These are phyloP conservation scores for Ampelocalamus luodianensis DNA, from an alignment of 176 grass and related monocot species.

Conservation along the genomic window DNA sequence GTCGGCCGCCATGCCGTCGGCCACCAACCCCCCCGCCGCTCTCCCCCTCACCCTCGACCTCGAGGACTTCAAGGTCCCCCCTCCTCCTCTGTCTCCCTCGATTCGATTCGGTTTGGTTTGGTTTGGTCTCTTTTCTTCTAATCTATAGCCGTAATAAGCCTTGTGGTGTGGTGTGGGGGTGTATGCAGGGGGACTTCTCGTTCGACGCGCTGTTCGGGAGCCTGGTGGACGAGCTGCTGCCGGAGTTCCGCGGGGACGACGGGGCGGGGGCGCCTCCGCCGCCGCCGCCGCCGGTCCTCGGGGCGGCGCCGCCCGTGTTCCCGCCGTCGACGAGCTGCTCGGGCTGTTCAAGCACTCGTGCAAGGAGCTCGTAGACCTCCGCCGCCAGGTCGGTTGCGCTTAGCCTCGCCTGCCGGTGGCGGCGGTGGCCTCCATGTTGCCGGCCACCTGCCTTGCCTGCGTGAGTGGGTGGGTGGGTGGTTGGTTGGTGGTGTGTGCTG, in stretches of 20 bases:
- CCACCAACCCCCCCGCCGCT: constrained; percentile 49
- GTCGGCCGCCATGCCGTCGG: constrained; percentile 51
- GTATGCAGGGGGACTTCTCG: constrained; percentile 84
- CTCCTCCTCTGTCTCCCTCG: background rate
- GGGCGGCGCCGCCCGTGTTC: constrained; percentile 64
- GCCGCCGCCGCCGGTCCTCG: constrained; percentile 50
- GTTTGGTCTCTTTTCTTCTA: background rate
- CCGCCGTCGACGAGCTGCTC: constrained; percentile 87
- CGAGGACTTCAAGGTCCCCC: constrained; percentile 91
- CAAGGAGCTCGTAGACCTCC: constrained; percentile 97
- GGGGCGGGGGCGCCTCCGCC: constrained; percentile 43
- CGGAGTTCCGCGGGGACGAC: constrained; percentile 70
- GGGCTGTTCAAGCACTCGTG: constrained; percentile 95
- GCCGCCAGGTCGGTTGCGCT: constrained; percentile 60
- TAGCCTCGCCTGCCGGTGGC: background rate
- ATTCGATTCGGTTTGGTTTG: background rate
- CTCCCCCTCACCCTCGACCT: constrained; percentile 90
- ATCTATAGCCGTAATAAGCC: background rate
- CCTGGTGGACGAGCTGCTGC: constrained; percentile 89
- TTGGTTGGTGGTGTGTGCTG: constrained; percentile 1
- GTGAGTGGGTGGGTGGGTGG: background rate
- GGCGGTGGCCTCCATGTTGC: background rate
- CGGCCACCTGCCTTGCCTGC: background rate
- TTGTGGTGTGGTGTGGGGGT: background rate
- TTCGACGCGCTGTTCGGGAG: constrained; percentile 86